A percentile compares a stretch with the other conserved stretches of the same genome.
phyloP scores from a whole-genome alignment of 2,329 filamentous ascomycete species.

The Didymella glomerata region DNA sequence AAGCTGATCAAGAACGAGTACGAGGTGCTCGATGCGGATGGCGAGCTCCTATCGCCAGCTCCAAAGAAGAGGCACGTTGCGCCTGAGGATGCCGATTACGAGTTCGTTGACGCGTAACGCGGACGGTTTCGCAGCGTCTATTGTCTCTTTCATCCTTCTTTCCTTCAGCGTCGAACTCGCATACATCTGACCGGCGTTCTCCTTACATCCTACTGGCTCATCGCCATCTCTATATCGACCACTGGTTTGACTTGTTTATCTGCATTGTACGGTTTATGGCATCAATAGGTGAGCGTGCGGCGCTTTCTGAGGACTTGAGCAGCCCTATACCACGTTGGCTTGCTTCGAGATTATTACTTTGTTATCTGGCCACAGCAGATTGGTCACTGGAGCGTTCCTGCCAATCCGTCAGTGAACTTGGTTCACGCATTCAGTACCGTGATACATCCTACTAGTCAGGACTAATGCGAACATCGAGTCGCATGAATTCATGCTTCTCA shows the following conservation, averaged over 20 bases:
- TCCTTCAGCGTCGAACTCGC: conserved; percentile 32
- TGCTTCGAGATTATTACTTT: conserved; percentile 30
- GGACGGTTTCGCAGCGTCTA: not conserved
- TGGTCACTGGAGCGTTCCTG: not conserved
- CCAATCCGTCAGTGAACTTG: conserved; percentile 28
- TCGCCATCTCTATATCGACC: conserved; percentile 27
- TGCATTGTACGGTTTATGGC: conserved; percentile 49
- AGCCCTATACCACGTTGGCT: conserved; percentile 47
- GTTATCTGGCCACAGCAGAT: conserved; percentile 20
- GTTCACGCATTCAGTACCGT: conserved; percentile 23
- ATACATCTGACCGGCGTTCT: conserved; percentile 37
- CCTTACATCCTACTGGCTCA: conserved; percentile 27
- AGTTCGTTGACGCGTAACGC: conserved; percentile 49
- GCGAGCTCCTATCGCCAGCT: conserved; percentile 49
- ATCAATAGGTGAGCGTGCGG: conserved; percentile 54
- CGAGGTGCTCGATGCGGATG: conserved; percentile 59
- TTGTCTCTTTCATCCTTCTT: conserved; percentile 15
- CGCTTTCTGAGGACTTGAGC: conserved; percentile 56
- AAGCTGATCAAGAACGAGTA: conserved; percentile 69
- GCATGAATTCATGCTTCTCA: conserved; percentile 48
- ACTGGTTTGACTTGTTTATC: conserved; percentile 29
- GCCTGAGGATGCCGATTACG: conserved; percentile 53
- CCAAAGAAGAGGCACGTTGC: conserved; percentile 45
- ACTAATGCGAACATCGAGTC: conserved; percentile 27
- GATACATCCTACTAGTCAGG: conserved; percentile 22